A percentile compares a stretch with the other conserved stretches of the same genome.
Evolutionary conservation across 1,139 yeast species (phyloP).

Genomic region (Saccharomyces uvarum): DNA sequence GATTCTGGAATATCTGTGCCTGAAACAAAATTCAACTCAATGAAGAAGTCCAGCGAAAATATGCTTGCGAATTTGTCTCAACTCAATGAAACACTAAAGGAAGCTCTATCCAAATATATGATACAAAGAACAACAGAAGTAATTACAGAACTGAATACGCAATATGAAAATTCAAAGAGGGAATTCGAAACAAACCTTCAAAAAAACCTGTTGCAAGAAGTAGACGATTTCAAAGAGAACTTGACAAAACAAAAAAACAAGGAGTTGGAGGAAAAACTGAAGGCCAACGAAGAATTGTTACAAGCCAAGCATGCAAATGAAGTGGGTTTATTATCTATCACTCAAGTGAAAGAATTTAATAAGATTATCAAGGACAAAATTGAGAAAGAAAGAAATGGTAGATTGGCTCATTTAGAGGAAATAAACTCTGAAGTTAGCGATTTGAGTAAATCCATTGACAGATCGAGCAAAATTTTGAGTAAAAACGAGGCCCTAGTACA

Average conservation of each 20-base stretch:
- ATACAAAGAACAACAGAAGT: constrained; percentile 21
- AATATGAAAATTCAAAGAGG: constrained; percentile 27
- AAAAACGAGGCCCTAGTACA: constrained; percentile 28
- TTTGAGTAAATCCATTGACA: constrained; percentile 20
- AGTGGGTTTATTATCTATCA: constrained; percentile 60
- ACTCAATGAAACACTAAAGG: constrained; percentile 3
- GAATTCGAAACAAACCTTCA: constrained; percentile 32
- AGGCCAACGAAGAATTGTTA: constrained; percentile 61
- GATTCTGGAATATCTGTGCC: constrained; percentile 13
- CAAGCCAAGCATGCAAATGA: constrained; percentile 72
- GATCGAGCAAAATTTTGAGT: constrained; percentile 19
- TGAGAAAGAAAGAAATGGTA: constrained; percentile 74
- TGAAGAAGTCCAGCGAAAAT: neutral
- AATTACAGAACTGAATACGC: constrained; percentile 16
- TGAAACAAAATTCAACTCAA: neutral
- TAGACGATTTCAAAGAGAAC: constrained; percentile 54
- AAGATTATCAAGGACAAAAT: constrained; percentile 54
- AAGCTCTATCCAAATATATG: constrained; percentile 4
- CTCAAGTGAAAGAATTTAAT: constrained; percentile 66
- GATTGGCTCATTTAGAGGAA: constrained; percentile 60
- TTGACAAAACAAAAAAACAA: constrained; percentile 57
- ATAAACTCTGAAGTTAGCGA: constrained; percentile 51
- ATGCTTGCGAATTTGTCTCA: neutral
- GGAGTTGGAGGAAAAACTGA: constrained; percentile 58
- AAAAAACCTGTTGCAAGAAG: constrained; percentile 48